These are phyloP conservation scores for Podosphaera xanthii DNA, from an alignment of 2,329 filamentous ascomycete genomes.

Conservation along the genomic window DNA sequence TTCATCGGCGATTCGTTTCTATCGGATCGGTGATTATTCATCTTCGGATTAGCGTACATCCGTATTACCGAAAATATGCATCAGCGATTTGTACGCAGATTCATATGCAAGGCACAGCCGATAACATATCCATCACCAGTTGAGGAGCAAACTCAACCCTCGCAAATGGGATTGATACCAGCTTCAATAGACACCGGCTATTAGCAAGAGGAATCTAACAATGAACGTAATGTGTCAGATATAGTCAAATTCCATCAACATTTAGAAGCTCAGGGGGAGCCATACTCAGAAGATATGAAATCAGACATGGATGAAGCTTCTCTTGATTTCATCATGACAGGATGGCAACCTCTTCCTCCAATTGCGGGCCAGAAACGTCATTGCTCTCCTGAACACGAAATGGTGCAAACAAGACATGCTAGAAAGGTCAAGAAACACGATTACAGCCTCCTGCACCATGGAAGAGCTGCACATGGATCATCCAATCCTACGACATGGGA, in stretches of 20 bases:
- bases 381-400: neutral
- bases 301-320: neutral
- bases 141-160: neutral
- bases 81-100: too few relatives aligned
- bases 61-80: too few relatives aligned
- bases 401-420: neutral
- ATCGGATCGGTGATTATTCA: too few relatives aligned
- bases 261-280: neutral
- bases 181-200: neutral
- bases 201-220: neutral
- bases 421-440: neutral
- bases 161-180: neutral
- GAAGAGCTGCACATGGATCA: neutral
- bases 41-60: too few relatives aligned
- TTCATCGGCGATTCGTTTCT: too few relatives aligned
- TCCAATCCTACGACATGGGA: neutral
- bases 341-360: neutral
- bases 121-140: neutral
- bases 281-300: neutral
- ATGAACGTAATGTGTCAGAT: neutral
- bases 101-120: too few relatives aligned
- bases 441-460: neutral
- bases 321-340: neutral
- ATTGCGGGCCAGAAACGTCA: neutral
- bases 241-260: neutral